phyloP scores from a whole-genome alignment of 768 basidiomycete species.

The Coprinopsis sp. region DNA sequence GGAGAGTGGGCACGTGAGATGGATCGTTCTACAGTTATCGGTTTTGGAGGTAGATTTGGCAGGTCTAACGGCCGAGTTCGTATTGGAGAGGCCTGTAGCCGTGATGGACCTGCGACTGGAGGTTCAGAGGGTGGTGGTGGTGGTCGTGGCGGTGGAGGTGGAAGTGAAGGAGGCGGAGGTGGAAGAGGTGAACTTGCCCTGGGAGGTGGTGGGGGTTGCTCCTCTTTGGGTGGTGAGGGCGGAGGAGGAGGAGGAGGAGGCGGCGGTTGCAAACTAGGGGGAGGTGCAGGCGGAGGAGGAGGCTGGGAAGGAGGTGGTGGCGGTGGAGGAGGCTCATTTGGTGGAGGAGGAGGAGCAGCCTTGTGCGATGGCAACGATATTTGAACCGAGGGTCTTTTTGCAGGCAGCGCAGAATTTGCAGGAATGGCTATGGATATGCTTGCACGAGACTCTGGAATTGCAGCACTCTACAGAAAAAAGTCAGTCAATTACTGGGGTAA shows the following conservation, averaged over 20 bases:
- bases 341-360: constrained; percentile 17
- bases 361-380: constrained; percentile 21
- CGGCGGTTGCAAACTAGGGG: constrained; percentile 11
- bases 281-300: constrained; percentile 27
- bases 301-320: constrained; percentile 25
- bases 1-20: constrained; percentile 1
- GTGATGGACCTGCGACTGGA: neutral
- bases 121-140: constrained; percentile 19
- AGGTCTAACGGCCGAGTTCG: constrained; percentile 2
- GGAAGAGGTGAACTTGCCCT: constrained; percentile 23
- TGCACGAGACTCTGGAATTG: constrained; percentile 8
- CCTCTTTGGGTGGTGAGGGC: constrained; percentile 21
- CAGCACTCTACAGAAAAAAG: constrained; percentile 15
- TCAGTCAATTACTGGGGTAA: constrained; percentile 17
- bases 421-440: constrained; percentile 11
- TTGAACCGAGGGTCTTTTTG: constrained; percentile 23
- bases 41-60: constrained; percentile 7
- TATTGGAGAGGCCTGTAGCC: no score
- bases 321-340: constrained; percentile 21
- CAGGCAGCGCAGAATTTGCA: constrained; percentile 17
- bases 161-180: constrained; percentile 20
- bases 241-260: constrained; percentile 17
- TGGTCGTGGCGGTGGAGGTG: constrained; percentile 13
- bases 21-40: neutral
- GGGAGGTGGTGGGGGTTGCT: constrained; percentile 24